Evolutionary conservation across 169 alveolate genomes (phyloP), one percentile per base, ranked within the genome.

Genomic region (Blepharisma undulans): DNA sequence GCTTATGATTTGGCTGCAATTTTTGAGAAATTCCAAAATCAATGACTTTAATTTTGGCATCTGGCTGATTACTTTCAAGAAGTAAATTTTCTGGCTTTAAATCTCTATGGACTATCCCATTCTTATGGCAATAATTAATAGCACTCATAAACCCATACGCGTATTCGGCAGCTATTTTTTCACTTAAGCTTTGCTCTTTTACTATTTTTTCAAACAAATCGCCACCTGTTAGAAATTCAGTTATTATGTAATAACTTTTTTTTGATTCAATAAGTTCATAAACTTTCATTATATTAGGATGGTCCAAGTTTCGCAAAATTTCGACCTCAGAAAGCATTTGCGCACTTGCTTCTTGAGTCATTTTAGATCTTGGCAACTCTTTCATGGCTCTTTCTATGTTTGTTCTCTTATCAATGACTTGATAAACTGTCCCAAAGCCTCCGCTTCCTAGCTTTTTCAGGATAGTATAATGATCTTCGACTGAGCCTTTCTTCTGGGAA

Each of bases 261-360:
- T 76, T 84, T 84, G 30, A 74, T n/a, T 84, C 89, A 8, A 32
- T 32, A 30, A 34, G 32, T 8, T 30, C 78, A 77, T 36, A 59
- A 59, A 33, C 33, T 84, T 60, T 34, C 32, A 84, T 60, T 16
- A 84, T 59, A 59, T 84, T 84, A 22, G 89, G 89, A 59, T 84
- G 89, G 78, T 84, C 89, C 14, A 97, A 90, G 25, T 92, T 87
- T 89, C 96, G 95, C 78, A 98, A 93, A 33, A 97, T 97, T 81
- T 96, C 96, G 61, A 98, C 97, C 92, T 98, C 99, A 72, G 98
- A 94, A n/a, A 98, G 94, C 27, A 98, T 98, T 85, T 98, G 92
- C 66, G 97, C 98, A 48, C 97, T 97, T 72, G 97, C 99, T 27
- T 59, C 77, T 6, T 48, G 72, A 4, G 78, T 21, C 27, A 48